phyloP scores from a whole-genome alignment of 148 eudicot genomes.

The Amaranthus hypochondriacus region DNA sequence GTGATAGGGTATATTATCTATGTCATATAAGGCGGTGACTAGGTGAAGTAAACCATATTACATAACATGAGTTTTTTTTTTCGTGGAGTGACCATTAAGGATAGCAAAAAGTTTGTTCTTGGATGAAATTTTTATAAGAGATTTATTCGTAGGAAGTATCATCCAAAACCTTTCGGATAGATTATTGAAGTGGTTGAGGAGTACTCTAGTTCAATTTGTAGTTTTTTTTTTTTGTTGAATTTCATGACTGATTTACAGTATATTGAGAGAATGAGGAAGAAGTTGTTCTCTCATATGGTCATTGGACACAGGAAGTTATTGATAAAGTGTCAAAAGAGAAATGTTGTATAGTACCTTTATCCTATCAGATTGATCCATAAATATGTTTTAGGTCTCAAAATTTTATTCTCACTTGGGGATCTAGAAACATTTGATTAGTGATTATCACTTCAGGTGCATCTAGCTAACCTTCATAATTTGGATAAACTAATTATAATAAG shows the following conservation, averaged over 20 bases:
- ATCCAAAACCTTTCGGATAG: background rate
- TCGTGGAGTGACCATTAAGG: no score
- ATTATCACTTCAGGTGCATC: background rate
- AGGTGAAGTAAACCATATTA: no score
- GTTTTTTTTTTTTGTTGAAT: background rate
- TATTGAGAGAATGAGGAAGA: background rate
- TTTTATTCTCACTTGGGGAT: background rate
- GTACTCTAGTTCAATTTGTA: background rate
- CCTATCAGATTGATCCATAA: background rate
- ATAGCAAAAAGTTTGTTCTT: no score
- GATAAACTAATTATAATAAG: background rate
- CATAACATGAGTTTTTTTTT: no score
- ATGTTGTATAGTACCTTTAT: background rate
- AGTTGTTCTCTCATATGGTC: background rate
- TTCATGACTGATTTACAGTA: background rate
- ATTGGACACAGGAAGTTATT: background rate
- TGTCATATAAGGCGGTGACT: no score
- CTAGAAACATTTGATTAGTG: no score
- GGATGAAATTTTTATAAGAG: no score
- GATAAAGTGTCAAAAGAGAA: background rate
- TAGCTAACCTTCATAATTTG: background rate
- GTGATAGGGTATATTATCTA: no score
- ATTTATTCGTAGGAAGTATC: background rate
- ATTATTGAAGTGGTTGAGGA: background rate
- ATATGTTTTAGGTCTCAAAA: background rate